A percentile compares a stretch with the other conserved stretches of the same genome.
Conservation (phyloP, 179 eudicot species). For the Nepenthes alata region DNA sequence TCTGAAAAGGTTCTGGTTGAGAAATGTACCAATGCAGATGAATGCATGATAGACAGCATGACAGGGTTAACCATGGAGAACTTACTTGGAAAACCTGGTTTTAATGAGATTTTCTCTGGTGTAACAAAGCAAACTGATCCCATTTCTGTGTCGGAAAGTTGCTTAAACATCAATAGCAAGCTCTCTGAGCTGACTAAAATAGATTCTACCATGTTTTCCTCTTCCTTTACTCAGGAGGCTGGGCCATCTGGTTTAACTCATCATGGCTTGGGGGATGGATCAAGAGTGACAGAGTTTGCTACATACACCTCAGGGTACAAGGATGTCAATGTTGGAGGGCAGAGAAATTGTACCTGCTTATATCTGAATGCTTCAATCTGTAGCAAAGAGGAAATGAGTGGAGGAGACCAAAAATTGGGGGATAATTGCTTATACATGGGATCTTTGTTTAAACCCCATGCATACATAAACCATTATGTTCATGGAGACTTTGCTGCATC, state of each 20-base stretch:
- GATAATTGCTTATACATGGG: slow-evolving; percentile 48
- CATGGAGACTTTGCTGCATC: slow-evolving; percentile 95
- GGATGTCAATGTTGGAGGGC: slow-evolving; percentile 14
- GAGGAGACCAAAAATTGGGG: slow-evolving; percentile 13
- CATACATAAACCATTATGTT: slow-evolving; percentile 57
- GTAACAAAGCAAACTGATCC: no score
- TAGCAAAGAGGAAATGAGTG: slow-evolving; percentile 17
- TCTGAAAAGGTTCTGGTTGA: slow-evolving; percentile 15
- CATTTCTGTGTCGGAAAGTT: slow-evolving; percentile 6
- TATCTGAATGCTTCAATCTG: slow-evolving; percentile 9
- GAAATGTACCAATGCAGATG: slow-evolving; percentile 22
- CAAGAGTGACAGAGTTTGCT: slow-evolving; percentile 15
- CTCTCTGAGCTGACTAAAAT: slow-evolving; percentile 13
- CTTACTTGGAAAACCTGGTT: no score
- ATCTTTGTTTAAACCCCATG: slow-evolving; percentile 45
- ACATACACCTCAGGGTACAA: slow-evolving; percentile 18
- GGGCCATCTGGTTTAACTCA: slow-evolving; percentile 21
- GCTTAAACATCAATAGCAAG: slow-evolving; percentile 3
- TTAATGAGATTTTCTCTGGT: no score
- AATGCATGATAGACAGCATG: not conserved
- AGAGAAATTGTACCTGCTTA: slow-evolving; percentile 12
- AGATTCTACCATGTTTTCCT: slow-evolving; percentile 11
- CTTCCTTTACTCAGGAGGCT: slow-evolving; percentile 14
- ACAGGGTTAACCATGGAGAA: no score
- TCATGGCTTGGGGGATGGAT: slow-evolving; percentile 16